A percentile compares a stretch with the other conserved stretches of the same genome.
phyloP scores from a whole-genome alignment of 345 rosid genomes.

The Lepidium sativum region DNA sequence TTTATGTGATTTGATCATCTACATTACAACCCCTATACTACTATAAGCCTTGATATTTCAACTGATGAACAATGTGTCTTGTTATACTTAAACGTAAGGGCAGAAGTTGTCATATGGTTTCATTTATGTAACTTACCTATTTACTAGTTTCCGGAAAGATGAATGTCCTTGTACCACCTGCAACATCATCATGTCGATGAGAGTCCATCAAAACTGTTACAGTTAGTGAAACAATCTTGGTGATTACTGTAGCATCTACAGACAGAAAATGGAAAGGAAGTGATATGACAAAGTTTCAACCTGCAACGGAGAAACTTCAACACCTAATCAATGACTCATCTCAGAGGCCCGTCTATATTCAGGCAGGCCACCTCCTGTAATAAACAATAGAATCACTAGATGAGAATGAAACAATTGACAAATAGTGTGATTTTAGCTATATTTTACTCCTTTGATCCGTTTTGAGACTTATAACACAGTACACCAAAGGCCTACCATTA shows the following conservation, averaged over 20 bases:
- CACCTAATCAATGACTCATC: constrained; percentile 50
- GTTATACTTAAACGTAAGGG: not conserved
- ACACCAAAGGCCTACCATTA: constrained; percentile 42
- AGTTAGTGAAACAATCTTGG: not conserved
- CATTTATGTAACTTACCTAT: constrained; percentile 31
- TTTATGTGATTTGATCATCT: not conserved
- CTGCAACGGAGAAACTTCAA: constrained; percentile 58
- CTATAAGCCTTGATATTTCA: not conserved
- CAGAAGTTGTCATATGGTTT: not conserved
- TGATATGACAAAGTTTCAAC: constrained; percentile 34
- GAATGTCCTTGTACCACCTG: constrained; percentile 89
- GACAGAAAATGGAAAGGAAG: not conserved
- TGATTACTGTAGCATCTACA: not conserved
- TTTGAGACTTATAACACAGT: not conserved
- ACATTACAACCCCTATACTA: not conserved
- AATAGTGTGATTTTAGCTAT: not conserved
- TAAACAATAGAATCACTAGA: not conserved
- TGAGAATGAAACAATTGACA: not conserved
- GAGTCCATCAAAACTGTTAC: not conserved
- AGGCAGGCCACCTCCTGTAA: constrained; percentile 72
- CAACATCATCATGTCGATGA: constrained; percentile 5
- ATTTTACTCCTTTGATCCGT: not conserved
- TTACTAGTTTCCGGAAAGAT: constrained; percentile 56
- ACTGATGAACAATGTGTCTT: not conserved
- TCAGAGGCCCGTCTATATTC: constrained; percentile 75